Base-by-base conservation (phyloP, 2,329 filamentous ascomycete species). In the Arthrobotrys sphaeroides region DNA sequence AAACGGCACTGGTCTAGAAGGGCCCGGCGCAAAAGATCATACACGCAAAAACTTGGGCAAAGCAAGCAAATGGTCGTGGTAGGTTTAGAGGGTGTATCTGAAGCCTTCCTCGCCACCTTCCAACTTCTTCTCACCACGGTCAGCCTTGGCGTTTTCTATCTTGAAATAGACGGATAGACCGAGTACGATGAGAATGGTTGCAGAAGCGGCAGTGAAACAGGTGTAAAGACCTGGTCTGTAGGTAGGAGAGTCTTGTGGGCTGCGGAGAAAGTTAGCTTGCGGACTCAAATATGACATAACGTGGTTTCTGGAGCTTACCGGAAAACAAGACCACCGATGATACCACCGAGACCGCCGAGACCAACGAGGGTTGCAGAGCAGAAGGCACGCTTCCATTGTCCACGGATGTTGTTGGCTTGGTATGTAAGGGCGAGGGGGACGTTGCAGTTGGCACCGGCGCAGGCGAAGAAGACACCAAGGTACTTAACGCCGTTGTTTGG, bases 381-480 rank as follows among this genome's bases (percentile, higher is more conserved):
- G 78, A 95, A 90, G 0, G 92, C 92, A 53, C 93, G 88, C 84
- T 94, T 96, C 91, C 92, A 96, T 83, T 95, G 92, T 0, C 92
- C 92, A 62, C 91, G 89, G 80, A 96, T 90, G 82, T 96, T 96
- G 83, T 94, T 95, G 43, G 91, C 91, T 83, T 94, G 92, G 83
- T 92, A 95, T 0, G 91, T 87, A 84, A 96, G 88, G 49, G 88
- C 85, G 1, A 88, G 85, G 0, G 93, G 92, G 3, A 94, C 85
- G 81, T 95, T 95, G 78, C 89, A 87, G 82, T 93, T 93, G 77
- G 90, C 89, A 5, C 91, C 92, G 0, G 90, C 90, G 0, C 90
- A 90, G n/a, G 88, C 86, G 53, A 94, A 83, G 83, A 94, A 94
- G 69, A 92, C 86, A 65, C 91, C 91, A 77, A 92, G 89, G 82